Evolutionary conservation across 257 asterid species (phyloP).

Genomic region (Rhazya stricta): DNA sequence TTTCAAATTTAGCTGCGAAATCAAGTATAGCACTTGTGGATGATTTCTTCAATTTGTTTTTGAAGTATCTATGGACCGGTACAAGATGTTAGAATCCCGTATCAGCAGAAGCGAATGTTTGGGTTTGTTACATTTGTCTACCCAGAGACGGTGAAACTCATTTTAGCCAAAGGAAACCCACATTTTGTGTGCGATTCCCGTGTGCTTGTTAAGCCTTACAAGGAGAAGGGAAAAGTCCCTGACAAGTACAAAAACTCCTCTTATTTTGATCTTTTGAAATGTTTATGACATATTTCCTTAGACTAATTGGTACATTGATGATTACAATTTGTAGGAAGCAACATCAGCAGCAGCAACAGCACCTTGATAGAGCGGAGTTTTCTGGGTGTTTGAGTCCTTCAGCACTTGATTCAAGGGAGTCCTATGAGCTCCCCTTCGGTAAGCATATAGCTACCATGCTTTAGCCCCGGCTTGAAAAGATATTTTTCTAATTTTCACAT

Average conservation of each 20-base stretch:
- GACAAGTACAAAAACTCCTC: constrained; percentile 42
- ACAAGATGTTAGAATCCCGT: constrained; percentile 65
- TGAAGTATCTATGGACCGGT: constrained; percentile 70
- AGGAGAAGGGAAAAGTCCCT: constrained; percentile 63
- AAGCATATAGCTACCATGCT: constrained; percentile 1
- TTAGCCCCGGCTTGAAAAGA: neutral
- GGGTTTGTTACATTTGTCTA: constrained; percentile 76
- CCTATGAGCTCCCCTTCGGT: constrained; percentile 72
- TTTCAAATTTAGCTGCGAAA: neutral
- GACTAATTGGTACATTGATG: constrained; percentile 11
- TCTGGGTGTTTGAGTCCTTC: constrained; percentile 66
- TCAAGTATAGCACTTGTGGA: neutral
- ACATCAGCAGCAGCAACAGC: constrained; percentile 44
- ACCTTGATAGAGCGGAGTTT: constrained; percentile 61
- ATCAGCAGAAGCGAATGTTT: constrained; percentile 77
- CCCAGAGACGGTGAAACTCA: constrained; percentile 54
- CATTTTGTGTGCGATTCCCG: constrained; percentile 57
- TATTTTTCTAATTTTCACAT: neutral
- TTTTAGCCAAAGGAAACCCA: constrained; percentile 64
- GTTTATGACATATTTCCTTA: neutral
- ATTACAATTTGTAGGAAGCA: constrained; percentile 50
- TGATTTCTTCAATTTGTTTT: constrained; percentile 13
- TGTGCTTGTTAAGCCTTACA: constrained; percentile 66
- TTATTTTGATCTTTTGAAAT: neutral
- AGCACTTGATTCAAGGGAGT: constrained; percentile 61